Percentiles rank a stretch among this genome's conserved stretches.
These are phyloP conservation scores for Trichoderma guizhouense DNA, from an alignment of 2,329 filamentous ascomycete species.

Conservation along the genomic window DNA sequence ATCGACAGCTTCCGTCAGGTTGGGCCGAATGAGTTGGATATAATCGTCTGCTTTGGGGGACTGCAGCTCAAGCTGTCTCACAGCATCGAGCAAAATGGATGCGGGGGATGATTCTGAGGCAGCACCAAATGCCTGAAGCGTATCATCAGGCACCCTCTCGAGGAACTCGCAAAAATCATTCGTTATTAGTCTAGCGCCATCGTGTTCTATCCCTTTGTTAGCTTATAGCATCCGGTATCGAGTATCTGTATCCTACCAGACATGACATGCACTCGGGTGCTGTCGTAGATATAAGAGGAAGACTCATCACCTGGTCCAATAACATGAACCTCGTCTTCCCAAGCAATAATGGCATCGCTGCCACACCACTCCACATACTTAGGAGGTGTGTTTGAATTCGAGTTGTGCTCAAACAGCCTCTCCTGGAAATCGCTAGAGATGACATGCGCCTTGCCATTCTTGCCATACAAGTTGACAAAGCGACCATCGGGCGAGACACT, in stretches of 20 bases:
- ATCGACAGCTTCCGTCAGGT: conserved; percentile 88
- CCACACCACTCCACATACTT: conserved; percentile 95
- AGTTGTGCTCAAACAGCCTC: conserved; percentile 86
- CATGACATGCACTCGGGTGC: conserved; percentile 80
- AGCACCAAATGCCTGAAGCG: conserved; percentile 83
- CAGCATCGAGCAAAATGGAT: conserved; percentile 88
- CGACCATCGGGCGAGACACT: conserved; percentile 87
- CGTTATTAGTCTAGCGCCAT: conserved; percentile 86
- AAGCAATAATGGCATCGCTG: conserved; percentile 89
- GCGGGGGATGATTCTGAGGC: conserved; percentile 86
- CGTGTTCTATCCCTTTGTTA: conserved; percentile 49
- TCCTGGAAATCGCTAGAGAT: conserved; percentile 95
- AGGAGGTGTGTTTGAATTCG: conserved; percentile 77
- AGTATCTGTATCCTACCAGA: conserved; percentile 56
- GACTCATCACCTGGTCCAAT: conserved; percentile 80
- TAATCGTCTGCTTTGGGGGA: conserved; percentile 97
- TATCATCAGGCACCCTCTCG: conserved; percentile 86
- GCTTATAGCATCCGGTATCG: background rate
- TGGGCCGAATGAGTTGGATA: conserved; percentile 86
- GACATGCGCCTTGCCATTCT: conserved; percentile 82
- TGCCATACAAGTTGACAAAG: conserved; percentile 82
- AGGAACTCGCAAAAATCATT: conserved; percentile 96
- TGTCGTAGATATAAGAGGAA: conserved; percentile 82
- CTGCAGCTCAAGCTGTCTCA: conserved; percentile 85
- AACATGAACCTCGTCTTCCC: conserved; percentile 96